A percentile compares a stretch with the other conserved stretches of the same genome.
These are phyloP conservation scores for Xerocomellus chrysenteron DNA, from an alignment of 768 basidiomycete genomes.

Conservation along the genomic window DNA sequence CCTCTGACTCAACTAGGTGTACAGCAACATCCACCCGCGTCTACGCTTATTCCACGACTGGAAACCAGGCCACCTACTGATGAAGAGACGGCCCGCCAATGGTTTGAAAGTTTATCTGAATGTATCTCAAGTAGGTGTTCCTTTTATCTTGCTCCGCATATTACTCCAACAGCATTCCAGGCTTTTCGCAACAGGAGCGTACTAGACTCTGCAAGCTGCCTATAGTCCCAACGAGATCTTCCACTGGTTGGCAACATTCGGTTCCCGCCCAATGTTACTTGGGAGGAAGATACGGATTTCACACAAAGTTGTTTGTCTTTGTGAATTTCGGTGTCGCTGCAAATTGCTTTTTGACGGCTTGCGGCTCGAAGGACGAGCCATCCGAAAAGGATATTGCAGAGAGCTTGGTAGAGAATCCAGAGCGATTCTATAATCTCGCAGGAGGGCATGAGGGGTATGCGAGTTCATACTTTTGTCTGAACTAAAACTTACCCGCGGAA, in stretches of 20 bases:
- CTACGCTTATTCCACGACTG: conserved; percentile 54
- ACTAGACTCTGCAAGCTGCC: conserved; percentile 49
- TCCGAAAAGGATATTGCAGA: conserved; percentile 75
- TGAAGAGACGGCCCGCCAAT: conserved; percentile 50
- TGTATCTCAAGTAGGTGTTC: conserved; percentile 50
- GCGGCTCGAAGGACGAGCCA: conserved; percentile 83
- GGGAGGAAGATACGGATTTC: conserved; percentile 55
- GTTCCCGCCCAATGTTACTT: conserved; percentile 69
- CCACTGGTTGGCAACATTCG: conserved; percentile 32
- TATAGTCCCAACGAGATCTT: conserved; percentile 45
- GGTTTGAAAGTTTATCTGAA: conserved; percentile 64
- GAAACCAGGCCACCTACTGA: conserved; percentile 52
- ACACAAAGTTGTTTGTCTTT: conserved; percentile 79
- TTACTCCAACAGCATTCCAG: conserved; percentile 31
- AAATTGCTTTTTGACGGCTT: conserved; percentile 78
- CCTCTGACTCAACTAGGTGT: conserved; percentile 60
- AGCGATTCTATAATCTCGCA: conserved; percentile 63
- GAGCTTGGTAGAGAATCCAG: conserved; percentile 63
- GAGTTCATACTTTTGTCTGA: neutral
- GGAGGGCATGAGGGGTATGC: conserved; percentile 63
- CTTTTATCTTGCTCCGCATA: neutral
- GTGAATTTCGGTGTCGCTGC: conserved; percentile 80
- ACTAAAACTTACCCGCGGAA: neutral
- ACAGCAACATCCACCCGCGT: conserved; percentile 59
- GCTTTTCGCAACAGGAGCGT: conserved; percentile 55